A percentile compares a stretch with the other conserved stretches of the same genome.
These are phyloP conservation scores for Erodium moschatum DNA, from an alignment of 441 rosid genomes.

Conservation along the genomic window DNA sequence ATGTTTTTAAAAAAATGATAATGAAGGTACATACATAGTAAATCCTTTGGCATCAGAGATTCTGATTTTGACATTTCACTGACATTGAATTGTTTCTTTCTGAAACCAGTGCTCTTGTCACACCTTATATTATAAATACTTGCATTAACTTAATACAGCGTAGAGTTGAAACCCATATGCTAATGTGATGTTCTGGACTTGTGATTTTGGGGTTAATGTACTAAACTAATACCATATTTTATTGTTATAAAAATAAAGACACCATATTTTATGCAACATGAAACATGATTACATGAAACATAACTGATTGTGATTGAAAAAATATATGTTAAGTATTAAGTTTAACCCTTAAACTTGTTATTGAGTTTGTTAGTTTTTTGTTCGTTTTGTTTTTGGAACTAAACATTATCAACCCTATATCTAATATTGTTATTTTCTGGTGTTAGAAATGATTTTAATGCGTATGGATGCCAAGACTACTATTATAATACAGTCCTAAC, in stretches of 20 bases:
- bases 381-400: background rate
- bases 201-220: background rate
- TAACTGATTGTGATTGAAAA: background rate
- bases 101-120: background rate
- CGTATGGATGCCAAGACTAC: too few species aligned
- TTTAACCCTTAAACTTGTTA: background rate
- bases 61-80: slow-evolving; percentile 56
- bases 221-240: background rate
- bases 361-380: background rate
- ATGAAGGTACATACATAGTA: slow-evolving; percentile 27
- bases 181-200: background rate
- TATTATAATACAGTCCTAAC: background rate
- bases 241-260: background rate
- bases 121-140: background rate
- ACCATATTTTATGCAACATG: background rate
- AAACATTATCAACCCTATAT: too few species aligned
- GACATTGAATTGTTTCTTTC: slow-evolving; percentile 5
- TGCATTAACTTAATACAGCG: background rate
- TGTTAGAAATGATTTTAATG: background rate
- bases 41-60: slow-evolving; percentile 33
- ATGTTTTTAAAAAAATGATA: slow-evolving; percentile 23
- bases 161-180: background rate
- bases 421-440: background rate
- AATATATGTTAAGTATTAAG: background rate
- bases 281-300: too few species aligned